Evolutionary conservation across 1,284 basidiomycete species (phyloP).

Genomic region (Cutaneotrichosporon sp.): DNA sequence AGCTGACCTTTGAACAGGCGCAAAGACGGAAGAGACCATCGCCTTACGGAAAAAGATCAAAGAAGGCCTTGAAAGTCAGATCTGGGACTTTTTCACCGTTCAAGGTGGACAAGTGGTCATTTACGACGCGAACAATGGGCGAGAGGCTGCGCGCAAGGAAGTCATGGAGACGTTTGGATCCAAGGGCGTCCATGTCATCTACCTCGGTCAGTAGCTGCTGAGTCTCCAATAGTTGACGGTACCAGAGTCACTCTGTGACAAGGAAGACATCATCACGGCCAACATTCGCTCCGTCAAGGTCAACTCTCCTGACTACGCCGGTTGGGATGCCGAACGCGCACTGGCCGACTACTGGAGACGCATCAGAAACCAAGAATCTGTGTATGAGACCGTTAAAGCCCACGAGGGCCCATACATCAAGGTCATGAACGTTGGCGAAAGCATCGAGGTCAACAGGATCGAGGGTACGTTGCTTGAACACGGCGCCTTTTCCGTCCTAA

Average conservation of each 20-base stretch:
- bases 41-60: constrained; percentile 67
- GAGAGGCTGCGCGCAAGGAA: constrained; percentile 59
- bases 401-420: constrained; percentile 87
- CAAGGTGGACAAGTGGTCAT: constrained; percentile 87
- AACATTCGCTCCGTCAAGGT: constrained; percentile 98
- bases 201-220: constrained; percentile 62
- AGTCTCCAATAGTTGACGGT: constrained; percentile 1
- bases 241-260: constrained; percentile 76
- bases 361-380: constrained; percentile 79
- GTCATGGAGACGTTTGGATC: constrained; percentile 80
- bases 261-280: constrained; percentile 83
- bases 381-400: constrained; percentile 62
- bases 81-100: constrained; percentile 80
- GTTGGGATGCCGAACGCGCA: constrained; percentile 87
- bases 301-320: constrained; percentile 90
- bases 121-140: constrained; percentile 98
- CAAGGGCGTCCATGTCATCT: constrained; percentile 80
- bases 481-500: background rate
- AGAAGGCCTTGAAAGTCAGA: constrained; percentile 75
- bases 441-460: constrained; percentile 81
- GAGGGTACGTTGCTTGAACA: constrained; percentile 31
- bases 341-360: constrained; percentile 84
- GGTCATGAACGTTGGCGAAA: constrained; percentile 93
- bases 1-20: background rate
- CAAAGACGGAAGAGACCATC: constrained; percentile 59